Percentiles rank a stretch among this genome's conserved stretches.
These are phyloP conservation scores for Theobroma cacao DNA, from an alignment of 345 rosid species.

Conservation along the genomic window DNA sequence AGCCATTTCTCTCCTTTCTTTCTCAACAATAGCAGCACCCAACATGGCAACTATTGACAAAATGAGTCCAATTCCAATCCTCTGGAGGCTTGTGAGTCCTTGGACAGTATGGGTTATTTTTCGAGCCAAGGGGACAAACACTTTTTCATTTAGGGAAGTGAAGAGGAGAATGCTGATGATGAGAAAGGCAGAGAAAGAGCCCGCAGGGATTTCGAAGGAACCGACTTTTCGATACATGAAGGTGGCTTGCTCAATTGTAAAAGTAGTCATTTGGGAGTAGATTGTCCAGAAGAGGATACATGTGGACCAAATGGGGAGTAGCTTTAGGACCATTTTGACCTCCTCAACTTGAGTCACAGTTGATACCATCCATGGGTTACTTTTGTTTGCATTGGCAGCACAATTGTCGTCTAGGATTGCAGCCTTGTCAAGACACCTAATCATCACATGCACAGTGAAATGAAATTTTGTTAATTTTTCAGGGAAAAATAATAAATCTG, in stretches of 20 bases:
- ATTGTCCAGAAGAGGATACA: constrained; percentile 90
- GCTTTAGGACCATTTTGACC: constrained; percentile 69
- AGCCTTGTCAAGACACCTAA: constrained; percentile 83
- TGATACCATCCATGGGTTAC: constrained; percentile 59
- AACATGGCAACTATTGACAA: constrained; percentile 69
- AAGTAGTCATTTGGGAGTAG: constrained; percentile 93
- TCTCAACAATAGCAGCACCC: constrained; percentile 58
- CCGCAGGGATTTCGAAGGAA: constrained; percentile 56
- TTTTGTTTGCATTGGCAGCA: constrained; percentile 27
- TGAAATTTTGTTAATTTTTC: background rate
- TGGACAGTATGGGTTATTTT: constrained; percentile 50
- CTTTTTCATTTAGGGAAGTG: constrained; percentile 74
- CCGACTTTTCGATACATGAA: constrained; percentile 65
- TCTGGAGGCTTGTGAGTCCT: constrained; percentile 89
- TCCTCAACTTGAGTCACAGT: constrained; percentile 83
- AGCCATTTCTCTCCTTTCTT: constrained; percentile 46
- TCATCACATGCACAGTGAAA: constrained; percentile 4
- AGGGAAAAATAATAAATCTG: background rate
- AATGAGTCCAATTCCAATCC: constrained; percentile 72
- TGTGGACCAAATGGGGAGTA: constrained; percentile 89
- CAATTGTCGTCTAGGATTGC: constrained; percentile 40
- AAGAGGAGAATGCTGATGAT: constrained; percentile 71
- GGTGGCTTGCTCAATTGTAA: constrained; percentile 81
- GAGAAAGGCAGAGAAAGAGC: constrained; percentile 66
- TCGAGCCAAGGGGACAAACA: constrained; percentile 63